A percentile compares a stretch with the other conserved stretches of the same genome.
Evolutionary conservation across 202 grass and related monocot species (phyloP).

Genomic region (Zoysia matrella): DNA sequence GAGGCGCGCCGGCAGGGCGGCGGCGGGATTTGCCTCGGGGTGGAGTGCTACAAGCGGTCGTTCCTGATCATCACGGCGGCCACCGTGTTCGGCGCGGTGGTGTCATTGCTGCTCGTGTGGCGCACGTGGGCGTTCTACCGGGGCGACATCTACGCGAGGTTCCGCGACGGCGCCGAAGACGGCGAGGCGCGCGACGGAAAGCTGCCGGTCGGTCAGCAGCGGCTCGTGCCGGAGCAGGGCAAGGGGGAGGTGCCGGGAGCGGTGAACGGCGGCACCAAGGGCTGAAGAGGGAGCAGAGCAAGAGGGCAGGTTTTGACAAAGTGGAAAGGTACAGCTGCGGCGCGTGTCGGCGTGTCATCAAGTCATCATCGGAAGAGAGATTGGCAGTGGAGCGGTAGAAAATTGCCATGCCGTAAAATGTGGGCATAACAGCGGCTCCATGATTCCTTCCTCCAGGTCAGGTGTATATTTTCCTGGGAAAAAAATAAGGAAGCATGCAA

Average conservation of each 20-base stretch:
- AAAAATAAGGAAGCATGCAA: too few species aligned
- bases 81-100: conserved; percentile 38
- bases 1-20: conserved; percentile 8
- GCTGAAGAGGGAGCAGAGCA: neutral
- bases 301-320: too few species aligned
- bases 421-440: too few species aligned
- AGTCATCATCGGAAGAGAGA: too few species aligned
- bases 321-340: too few species aligned
- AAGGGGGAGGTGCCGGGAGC: neutral
- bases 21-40: conserved; percentile 43
- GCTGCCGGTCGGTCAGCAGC: neutral
- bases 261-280: too few species aligned
- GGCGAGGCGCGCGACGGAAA: neutral
- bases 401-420: too few species aligned
- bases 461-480: too few species aligned
- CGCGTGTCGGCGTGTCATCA: too few species aligned
- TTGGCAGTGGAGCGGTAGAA: too few species aligned
- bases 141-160: conserved; percentile 51
- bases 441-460: too few species aligned
- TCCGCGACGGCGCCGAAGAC: conserved; percentile 29
- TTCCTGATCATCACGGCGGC: conserved; percentile 49
- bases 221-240: neutral
- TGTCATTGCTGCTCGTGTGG: conserved; percentile 57
- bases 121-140: conserved; percentile 40
- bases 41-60: conserved; percentile 44